Percentiles rank a stretch among this genome's conserved stretches.
Conservation (phyloP, 805 yeast genomes). For the Candida chilensis region DNA sequence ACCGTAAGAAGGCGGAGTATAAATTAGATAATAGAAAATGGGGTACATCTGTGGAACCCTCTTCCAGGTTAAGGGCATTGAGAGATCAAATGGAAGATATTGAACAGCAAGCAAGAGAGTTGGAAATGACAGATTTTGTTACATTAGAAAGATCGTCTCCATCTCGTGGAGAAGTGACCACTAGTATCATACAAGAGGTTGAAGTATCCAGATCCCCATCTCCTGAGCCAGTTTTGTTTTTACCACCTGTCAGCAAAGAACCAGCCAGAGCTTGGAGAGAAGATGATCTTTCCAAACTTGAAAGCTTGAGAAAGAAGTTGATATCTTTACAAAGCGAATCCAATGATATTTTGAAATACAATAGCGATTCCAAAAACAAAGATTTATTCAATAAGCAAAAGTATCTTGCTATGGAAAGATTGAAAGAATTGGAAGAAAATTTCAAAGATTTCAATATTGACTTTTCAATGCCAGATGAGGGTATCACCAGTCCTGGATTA, state of each 20-base stretch:
- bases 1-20: constrained; percentile 35
- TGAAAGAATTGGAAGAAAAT: constrained; percentile 58
- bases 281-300: constrained; percentile 49
- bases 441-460: constrained; percentile 60
- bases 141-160: constrained; percentile 28
- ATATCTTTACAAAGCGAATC: constrained; percentile 63
- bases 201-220: constrained; percentile 6
- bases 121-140: constrained; percentile 79
- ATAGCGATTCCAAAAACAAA: constrained; percentile 37
- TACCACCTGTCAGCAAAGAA: too few relatives aligned
- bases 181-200: constrained; percentile 1
- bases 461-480: constrained; percentile 21
- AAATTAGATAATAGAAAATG: constrained; percentile 33
- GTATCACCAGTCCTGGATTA: too few relatives aligned
- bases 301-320: constrained; percentile 44
- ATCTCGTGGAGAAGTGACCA: constrained; percentile 5
- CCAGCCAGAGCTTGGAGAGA: constrained; percentile 29
- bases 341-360: constrained; percentile 65
- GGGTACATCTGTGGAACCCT: constrained; percentile 62
- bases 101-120: constrained; percentile 74
- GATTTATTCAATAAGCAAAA: constrained; percentile 54
- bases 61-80: constrained; percentile 61
- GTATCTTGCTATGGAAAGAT: constrained; percentile 58
- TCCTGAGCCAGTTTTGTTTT: constrained; percentile 10
- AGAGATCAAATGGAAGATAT: constrained; percentile 80